Percentiles rank a stretch among this genome's conserved stretches.
These are phyloP conservation scores for Asterella californica DNA, from an alignment of 225 moss, liverwort and hornwort species.

Conservation along the genomic window DNA sequence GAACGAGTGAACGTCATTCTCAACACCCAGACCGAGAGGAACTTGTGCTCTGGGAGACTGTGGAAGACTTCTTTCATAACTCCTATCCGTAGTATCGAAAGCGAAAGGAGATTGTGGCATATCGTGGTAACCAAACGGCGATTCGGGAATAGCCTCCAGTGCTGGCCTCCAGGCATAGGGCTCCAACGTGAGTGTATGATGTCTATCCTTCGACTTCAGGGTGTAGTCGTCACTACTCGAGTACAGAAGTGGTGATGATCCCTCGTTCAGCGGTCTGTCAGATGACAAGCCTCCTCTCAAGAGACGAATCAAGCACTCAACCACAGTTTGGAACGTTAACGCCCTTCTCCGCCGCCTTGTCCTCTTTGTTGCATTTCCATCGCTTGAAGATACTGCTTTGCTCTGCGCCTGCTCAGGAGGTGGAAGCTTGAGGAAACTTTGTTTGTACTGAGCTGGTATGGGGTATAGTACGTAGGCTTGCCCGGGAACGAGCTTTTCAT, in stretches of 20 bases:
- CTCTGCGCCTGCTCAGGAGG: background rate
- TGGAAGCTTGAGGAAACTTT: background rate
- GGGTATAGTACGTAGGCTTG: constrained; percentile 35
- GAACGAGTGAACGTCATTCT: constrained; percentile 5
- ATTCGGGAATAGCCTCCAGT: constrained; percentile 19
- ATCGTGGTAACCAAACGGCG: constrained; percentile 22
- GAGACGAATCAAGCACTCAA: constrained; percentile 9
- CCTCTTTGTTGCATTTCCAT: background rate
- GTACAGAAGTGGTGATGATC: constrained; percentile 18
- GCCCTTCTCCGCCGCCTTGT: background rate
- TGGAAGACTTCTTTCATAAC: background rate
- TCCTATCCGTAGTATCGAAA: background rate
- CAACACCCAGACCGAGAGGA: constrained; percentile 7
- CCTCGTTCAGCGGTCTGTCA: constrained; percentile 1
- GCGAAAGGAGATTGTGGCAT: constrained; percentile 27
- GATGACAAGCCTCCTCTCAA: background rate
- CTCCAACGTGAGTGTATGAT: background rate
- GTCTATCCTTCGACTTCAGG: background rate
- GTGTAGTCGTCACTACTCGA: background rate
- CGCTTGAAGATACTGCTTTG: background rate
- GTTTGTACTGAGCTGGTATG: constrained; percentile 26
- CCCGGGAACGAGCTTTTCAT: constrained; percentile 20
- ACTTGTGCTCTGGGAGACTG: constrained; percentile 5
- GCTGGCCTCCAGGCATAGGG: constrained; percentile 19
- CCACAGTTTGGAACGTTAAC: background rate